A percentile compares a stretch with the other conserved stretches of the same genome.
Conservation (phyloP, 371 early-diverging fungal species). For the Syncephalastrum contaminatum region DNA sequence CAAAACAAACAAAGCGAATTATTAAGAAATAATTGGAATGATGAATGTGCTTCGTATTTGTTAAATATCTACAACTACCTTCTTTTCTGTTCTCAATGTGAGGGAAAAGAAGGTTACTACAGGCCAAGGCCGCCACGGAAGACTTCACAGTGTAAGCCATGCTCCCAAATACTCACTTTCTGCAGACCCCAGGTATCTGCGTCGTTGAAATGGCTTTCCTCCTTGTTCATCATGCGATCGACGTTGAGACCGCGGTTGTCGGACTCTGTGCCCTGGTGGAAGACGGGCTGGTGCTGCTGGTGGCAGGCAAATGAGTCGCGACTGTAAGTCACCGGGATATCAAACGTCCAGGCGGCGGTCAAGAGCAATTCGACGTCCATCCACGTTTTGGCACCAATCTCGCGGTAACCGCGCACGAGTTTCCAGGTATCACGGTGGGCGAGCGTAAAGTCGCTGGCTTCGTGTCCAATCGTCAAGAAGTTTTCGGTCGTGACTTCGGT, state of each 20-base stretch:
- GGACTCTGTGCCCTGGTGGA: constrained; percentile 21
- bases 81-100: too few species aligned
- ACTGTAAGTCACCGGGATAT: constrained; percentile 31
- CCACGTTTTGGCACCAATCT: constrained; percentile 42
- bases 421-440: constrained; percentile 51
- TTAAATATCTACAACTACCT: too few species aligned
- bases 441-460: constrained; percentile 46
- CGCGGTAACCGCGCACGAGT: constrained; percentile 36
- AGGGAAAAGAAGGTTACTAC: too few species aligned
- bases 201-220: constrained; percentile 33
- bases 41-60: too few species aligned
- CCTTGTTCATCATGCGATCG: constrained; percentile 26
- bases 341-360: constrained; percentile 43
- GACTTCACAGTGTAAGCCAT: constrained; percentile 33
- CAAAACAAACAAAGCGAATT: too few species aligned
- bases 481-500: constrained; percentile 20
- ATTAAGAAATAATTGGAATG: too few species aligned
- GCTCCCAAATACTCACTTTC: constrained; percentile 26
- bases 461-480: constrained; percentile 28
- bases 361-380: constrained; percentile 45
- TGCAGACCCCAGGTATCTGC: constrained; percentile 38
- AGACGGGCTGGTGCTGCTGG: constrained; percentile 35
- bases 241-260: constrained; percentile 31
- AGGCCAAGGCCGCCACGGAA: constrained; percentile 40
- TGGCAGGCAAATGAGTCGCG: constrained; percentile 37